phyloP scores from a whole-genome alignment of 108 stramenopile species.

The Nitzschia sp. region DNA sequence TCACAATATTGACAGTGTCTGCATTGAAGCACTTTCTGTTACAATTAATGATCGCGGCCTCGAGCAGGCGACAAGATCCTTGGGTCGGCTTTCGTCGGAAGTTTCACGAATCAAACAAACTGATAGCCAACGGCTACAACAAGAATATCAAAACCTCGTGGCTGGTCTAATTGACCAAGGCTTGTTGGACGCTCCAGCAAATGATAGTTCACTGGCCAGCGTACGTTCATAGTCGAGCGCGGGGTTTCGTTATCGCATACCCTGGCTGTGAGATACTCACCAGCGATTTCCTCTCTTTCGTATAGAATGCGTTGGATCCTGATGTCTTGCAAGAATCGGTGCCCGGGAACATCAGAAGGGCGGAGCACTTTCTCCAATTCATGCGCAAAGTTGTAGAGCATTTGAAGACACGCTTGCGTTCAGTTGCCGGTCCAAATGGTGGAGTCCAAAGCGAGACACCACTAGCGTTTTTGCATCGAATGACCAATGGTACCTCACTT shows the following conservation, averaged over 20 bases:
- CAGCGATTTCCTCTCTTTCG: not conserved
- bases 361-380: constrained; percentile 97
- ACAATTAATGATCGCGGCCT: constrained; percentile 91
- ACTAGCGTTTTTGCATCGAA: constrained; percentile 89
- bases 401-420: constrained; percentile 74
- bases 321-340: constrained; percentile 96
- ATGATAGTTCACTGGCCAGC: constrained; percentile 67
- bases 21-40: constrained; percentile 97
- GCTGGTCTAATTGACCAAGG: constrained; percentile 89
- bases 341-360: constrained; percentile 97
- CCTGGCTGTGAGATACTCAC: not conserved
- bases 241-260: not conserved
- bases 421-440: constrained; percentile 80
- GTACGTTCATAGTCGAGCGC: constrained; percentile 32
- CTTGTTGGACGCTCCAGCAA: constrained; percentile 66
- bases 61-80: constrained; percentile 88
- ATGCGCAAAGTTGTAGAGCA: constrained; percentile 95
- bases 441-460: constrained; percentile 94
- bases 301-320: constrained; percentile 72
- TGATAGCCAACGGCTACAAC: constrained; percentile 85
- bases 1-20: constrained; percentile 99
- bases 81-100: constrained; percentile 83
- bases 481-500: constrained; percentile 89
- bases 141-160: constrained; percentile 92
- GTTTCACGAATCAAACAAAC: constrained; percentile 85